These are phyloP conservation scores for Cyclostephanos tholiformis DNA, from an alignment of 108 stramenopile genomes.

Conservation along the genomic window DNA sequence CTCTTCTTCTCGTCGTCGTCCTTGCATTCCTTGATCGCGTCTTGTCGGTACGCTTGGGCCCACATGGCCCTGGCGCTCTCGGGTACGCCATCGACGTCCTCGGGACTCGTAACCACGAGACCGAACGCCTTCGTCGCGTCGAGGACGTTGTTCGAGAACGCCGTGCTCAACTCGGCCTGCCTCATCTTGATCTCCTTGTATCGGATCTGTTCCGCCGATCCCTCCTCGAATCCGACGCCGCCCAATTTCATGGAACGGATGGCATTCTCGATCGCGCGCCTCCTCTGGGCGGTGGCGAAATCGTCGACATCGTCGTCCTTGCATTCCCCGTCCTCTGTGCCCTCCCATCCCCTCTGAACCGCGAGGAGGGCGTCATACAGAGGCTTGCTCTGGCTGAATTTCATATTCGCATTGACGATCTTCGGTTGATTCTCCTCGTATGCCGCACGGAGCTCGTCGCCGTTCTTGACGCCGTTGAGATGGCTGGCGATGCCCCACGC, in stretches of 20 bases:
- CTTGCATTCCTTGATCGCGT: slow-evolving; percentile 49
- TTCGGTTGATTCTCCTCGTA: slow-evolving; percentile 93
- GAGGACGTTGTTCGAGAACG: slow-evolving; percentile 95
- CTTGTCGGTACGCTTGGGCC: slow-evolving; percentile 73
- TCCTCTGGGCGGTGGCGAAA: slow-evolving; percentile 69
- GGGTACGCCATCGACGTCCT: slow-evolving; percentile 88
- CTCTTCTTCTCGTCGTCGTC: slow-evolving; percentile 50
- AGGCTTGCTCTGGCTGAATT: slow-evolving; percentile 86
- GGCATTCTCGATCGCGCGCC: slow-evolving; percentile 78
- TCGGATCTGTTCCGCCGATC: slow-evolving; percentile 68
- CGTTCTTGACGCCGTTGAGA: slow-evolving; percentile 96
- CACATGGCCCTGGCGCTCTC: slow-evolving; percentile 89
- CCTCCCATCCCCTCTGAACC: slow-evolving; percentile 60
- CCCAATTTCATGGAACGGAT: slow-evolving; percentile 85
- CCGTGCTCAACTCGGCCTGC: slow-evolving; percentile 84
- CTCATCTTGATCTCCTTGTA: slow-evolving; percentile 96
- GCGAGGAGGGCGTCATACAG: slow-evolving; percentile 88
- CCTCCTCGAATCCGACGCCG: slow-evolving; percentile 93
- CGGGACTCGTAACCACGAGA: slow-evolving; percentile 68
- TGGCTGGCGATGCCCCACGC: slow-evolving; percentile 98
- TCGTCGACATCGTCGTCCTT: slow-evolving; percentile 29
- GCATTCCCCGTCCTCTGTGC: slow-evolving; percentile 18
- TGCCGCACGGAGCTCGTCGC: slow-evolving; percentile 89
- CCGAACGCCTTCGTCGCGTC: slow-evolving; percentile 95
- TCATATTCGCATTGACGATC: slow-evolving; percentile 88